A percentile compares a stretch with the other conserved stretches of the same genome.
Conservation (phyloP, 768 basidiomycete genomes). For the Filobasidium floriforme region DNA sequence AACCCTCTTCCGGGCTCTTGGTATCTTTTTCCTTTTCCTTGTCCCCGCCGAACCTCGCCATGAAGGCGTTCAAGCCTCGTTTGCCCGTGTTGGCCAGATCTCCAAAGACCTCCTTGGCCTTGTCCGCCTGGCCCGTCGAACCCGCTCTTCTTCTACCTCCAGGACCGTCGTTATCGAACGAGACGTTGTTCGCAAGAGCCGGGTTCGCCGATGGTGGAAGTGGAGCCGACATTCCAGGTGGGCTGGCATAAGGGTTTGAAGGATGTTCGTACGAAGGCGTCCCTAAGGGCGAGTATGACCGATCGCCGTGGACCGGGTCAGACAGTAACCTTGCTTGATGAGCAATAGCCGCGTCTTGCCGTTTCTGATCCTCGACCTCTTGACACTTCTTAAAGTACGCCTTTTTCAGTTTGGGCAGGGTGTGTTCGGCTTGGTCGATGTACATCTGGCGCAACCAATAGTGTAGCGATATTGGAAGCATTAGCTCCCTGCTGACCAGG, state of each 20-base stretch:
- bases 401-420: slow-evolving; percentile 72
- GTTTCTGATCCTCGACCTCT: slow-evolving; percentile 59
- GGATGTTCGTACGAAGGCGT: slow-evolving; percentile 9
- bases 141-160: slow-evolving; percentile 69
- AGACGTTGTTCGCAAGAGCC: slow-evolving; percentile 18
- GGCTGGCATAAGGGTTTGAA: slow-evolving; percentile 22
- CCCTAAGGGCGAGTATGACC: slow-evolving; percentile 13
- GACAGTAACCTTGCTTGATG: slow-evolving; percentile 41
- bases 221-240: slow-evolving; percentile 22
- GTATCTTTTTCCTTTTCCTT: slow-evolving; percentile 35
- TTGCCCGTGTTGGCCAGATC: slow-evolving; percentile 88
- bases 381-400: slow-evolving; percentile 75
- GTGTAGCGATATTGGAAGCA: neutral
- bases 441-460: slow-evolving; percentile 51
- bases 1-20: slow-evolving; percentile 55
- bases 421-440: slow-evolving; percentile 68
- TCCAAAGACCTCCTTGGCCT: slow-evolving; percentile 52
- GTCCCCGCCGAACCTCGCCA: slow-evolving; percentile 60
- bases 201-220: slow-evolving; percentile 29
- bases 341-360: slow-evolving; percentile 42
- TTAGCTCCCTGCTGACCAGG: neutral
- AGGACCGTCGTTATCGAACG: neutral
- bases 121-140: slow-evolving; percentile 53
- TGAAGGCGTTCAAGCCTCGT: slow-evolving; percentile 75
- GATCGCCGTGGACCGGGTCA: slow-evolving; percentile 18